A percentile compares a stretch with the other conserved stretches of the same genome.
Conservation (phyloP, 805 yeast genomes). For the Komagataella phaffii region DNA sequence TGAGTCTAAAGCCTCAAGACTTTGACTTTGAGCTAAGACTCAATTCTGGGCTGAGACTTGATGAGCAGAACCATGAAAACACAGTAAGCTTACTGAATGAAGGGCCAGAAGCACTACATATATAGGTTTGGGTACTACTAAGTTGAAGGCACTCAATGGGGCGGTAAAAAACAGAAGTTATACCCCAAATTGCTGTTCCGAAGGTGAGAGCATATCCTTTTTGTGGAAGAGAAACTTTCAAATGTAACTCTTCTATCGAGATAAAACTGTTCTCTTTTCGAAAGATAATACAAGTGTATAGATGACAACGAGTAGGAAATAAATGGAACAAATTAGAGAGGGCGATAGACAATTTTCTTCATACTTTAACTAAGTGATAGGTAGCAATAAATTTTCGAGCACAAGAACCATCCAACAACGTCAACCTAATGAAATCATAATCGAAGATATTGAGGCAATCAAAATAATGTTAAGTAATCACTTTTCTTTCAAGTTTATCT, state of each 20-base stretch:
- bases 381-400: too few relatives aligned
- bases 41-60: not conserved
- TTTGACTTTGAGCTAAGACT: not conserved
- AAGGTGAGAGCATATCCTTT: not conserved
- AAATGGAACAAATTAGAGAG: too few relatives aligned
- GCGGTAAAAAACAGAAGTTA: not conserved
- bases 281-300: not conserved
- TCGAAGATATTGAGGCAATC: not conserved
- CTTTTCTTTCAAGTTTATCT: not conserved
- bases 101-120: not conserved
- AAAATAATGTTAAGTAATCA: too few relatives aligned
- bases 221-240: not conserved
- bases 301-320: not conserved
- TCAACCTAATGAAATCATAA: not conserved
- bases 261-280: not conserved
- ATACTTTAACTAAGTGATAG: too few relatives aligned
- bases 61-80: not conserved
- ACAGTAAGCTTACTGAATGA: not conserved
- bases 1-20: slow-evolving; percentile 6
- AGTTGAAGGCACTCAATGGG: not conserved
- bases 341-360: too few relatives aligned
- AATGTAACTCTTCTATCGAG: not conserved
- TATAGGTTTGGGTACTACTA: not conserved
- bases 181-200: not conserved
- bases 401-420: too few relatives aligned